Percentiles rank a stretch among this genome's conserved stretches.
These are phyloP conservation scores for Orbilia brochopaga DNA, from an alignment of 2,329 filamentous ascomycete species.

Conservation along the genomic window DNA sequence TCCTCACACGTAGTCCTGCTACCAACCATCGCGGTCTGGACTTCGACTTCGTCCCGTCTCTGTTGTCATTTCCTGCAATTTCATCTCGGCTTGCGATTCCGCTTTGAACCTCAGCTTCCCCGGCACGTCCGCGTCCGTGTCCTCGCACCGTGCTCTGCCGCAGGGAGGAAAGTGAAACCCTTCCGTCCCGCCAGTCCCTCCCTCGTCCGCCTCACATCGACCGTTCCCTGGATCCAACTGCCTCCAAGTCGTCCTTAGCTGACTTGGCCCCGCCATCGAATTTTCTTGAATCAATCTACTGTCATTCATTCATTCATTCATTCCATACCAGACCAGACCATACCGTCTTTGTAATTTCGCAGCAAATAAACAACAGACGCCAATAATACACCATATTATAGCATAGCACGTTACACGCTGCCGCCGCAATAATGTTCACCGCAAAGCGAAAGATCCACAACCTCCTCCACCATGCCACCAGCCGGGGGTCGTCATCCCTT, in stretches of 20 bases:
- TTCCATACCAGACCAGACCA: too few relatives aligned
- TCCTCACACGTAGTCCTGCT: too few relatives aligned
- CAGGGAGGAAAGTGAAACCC: slow-evolving; percentile 12
- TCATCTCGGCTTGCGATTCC: background rate
- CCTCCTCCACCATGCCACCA: slow-evolving; percentile 51
- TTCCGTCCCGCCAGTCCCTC: slow-evolving; percentile 1
- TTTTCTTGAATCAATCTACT: background rate
- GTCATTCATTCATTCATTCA: too few relatives aligned
- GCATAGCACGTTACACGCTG: background rate
- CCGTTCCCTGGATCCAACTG: background rate
- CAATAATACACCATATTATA: background rate
- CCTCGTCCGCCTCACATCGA: background rate
- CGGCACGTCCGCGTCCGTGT: background rate
- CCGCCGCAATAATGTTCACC: slow-evolving; percentile 31
- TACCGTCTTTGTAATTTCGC: slow-evolving; percentile 1
- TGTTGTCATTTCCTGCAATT: background rate
- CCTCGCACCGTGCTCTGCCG: background rate
- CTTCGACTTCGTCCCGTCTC: background rate
- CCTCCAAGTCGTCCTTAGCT: background rate
- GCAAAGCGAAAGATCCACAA: slow-evolving; percentile 51
- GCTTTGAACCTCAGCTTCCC: background rate
- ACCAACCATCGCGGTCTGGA: background rate
- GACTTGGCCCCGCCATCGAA: background rate
- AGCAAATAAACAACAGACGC: background rate
- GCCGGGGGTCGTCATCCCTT: slow-evolving; percentile 17